Base-by-base conservation (phyloP, 169 alveolate genomes). In the Eimeria falciformis region DNA sequence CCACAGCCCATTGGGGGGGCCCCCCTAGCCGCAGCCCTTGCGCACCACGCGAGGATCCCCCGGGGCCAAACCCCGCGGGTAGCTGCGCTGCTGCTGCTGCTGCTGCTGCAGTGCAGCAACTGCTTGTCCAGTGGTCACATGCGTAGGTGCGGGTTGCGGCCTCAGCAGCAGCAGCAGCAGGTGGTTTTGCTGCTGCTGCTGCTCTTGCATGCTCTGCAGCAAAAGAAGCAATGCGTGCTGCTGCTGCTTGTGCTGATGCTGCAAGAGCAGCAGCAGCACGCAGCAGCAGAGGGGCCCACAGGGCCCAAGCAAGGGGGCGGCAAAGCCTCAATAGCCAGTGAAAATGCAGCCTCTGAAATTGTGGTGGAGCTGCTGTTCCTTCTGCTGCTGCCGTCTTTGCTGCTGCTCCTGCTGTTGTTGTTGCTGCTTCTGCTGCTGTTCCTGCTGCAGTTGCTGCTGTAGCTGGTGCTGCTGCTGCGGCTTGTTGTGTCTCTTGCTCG, bases 21-120 rank as follows among this genome's bases (percentile, higher is more conserved):
- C 62, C 62, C 14, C 7, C 62, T 11, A 50, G 62, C n/a, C 62
- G 62, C 7, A 50, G n/a, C 62, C 14, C 62, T 14, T 50, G n/a
- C 62, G 62, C 7, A 7, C 62, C 62, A 14, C 62, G 62, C 7
- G 14, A 50, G 62, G n/a, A 7, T 7, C 62, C 14, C n/a, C 62
- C 14, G 62, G n/a, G 14, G 7, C 71, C 71, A 9, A 58, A n/a
- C 29, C 33, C 27, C 7, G 71, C 71, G 21, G 71, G 71, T 27
- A 58, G 71, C 71, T 58, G 71, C 71, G 71, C 71, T 58, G 18
- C 71, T 58, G 71, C 71, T n/a, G 71, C 71, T 58, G 71, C 71
- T 58, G 71, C 71, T 58, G 71, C 71, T 58, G 71, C 71, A 58
- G 71, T 58, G 71, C 71, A 58, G 71, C 71, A 58, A 27, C 71